Evolutionary conservation across 192 early-diverging fungal genomes (phyloP), one percentile per base, ranked within the genome.

Genomic region (Linnemannia schmuckeri): DNA sequence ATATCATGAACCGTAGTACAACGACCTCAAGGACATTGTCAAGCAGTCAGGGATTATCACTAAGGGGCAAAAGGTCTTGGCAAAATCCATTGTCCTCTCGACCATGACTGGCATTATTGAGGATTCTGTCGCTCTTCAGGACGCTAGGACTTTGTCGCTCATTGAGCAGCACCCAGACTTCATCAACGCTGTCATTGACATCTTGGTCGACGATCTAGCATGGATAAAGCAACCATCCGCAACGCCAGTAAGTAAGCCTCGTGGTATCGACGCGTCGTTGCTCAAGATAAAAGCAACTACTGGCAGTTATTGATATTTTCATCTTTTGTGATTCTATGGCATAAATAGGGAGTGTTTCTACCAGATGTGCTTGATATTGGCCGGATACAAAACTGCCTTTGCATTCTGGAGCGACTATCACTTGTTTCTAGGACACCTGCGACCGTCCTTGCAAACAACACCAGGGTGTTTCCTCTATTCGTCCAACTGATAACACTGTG

Each of bases 401-500:
- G 70, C 33, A 88, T 88, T 40, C 55, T 88, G 18, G 88, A 88
- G 40, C 27, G 80, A 46, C 72, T 81, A 10, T 70, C 88, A 35
- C 52, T 78, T 22, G 76, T 87, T 18, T 87, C 79, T 13, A 78
- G 47, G 37, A 76, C 49, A 38, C 72, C 54, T 1, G 66, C 71
- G 4, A 63, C 9, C 10, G 27, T 47, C 40, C 76, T 87, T 24
- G 68, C 76, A 37, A 37, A 68, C 3, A 77, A 78, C 33, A 38
- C 47, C 2, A 46, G 75, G 9, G 63, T 87, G 1, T 78, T 75
- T 47, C 70, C 85, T 9, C 76, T 81, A 17, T 55, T 87, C 6
- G 79, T 81, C 30, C 85, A 78, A 47, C 40, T 87, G 38, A 78
- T 87, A 30, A 46, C 79, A n/a, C 71, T 87, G 33, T 87, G 85